A percentile compares a stretch with the other conserved stretches of the same genome.
These are phyloP conservation scores for Solanum bukasovii DNA, from an alignment of 257 asterid species.

Conservation along the genomic window DNA sequence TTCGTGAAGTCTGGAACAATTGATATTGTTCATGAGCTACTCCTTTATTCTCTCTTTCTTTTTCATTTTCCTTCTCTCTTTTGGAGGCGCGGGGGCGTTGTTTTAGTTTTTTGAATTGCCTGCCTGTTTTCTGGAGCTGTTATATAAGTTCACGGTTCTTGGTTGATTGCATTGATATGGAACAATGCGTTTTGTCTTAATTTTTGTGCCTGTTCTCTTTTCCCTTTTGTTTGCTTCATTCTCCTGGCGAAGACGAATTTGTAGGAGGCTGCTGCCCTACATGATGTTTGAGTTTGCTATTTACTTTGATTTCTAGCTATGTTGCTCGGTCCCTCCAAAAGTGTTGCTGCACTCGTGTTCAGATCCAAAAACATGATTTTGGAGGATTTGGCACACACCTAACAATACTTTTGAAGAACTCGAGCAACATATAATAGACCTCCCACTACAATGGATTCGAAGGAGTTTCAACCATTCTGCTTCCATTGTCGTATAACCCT, in stretches of 20 bases:
- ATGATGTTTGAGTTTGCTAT: neutral
- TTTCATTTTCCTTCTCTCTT: neutral
- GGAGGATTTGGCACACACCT: neutral
- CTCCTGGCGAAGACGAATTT: neutral
- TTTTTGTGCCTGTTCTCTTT: neutral
- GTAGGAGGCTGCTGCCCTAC: neutral
- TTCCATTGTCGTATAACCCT: too few species aligned
- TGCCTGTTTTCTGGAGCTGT: slow-evolving; percentile 7
- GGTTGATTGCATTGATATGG: neutral
- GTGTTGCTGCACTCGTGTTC: neutral
- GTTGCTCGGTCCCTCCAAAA: neutral
- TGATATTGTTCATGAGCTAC: slow-evolving; percentile 22
- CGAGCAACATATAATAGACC: neutral
- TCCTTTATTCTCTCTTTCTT: slow-evolving; percentile 2
- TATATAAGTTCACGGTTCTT: slow-evolving; percentile 5
- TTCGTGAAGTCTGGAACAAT: slow-evolving; percentile 17
- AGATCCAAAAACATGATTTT: neutral
- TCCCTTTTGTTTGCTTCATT: neutral
- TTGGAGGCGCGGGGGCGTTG: neutral
- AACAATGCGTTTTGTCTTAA: neutral
- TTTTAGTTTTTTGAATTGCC: neutral
- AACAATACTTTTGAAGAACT: neutral
- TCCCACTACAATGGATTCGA: neutral
- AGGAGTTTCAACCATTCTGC: too few species aligned
- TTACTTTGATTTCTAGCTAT: neutral